These are phyloP conservation scores for Termitomyces heimii DNA, from an alignment of 768 basidiomycete species.

Conservation along the genomic window DNA sequence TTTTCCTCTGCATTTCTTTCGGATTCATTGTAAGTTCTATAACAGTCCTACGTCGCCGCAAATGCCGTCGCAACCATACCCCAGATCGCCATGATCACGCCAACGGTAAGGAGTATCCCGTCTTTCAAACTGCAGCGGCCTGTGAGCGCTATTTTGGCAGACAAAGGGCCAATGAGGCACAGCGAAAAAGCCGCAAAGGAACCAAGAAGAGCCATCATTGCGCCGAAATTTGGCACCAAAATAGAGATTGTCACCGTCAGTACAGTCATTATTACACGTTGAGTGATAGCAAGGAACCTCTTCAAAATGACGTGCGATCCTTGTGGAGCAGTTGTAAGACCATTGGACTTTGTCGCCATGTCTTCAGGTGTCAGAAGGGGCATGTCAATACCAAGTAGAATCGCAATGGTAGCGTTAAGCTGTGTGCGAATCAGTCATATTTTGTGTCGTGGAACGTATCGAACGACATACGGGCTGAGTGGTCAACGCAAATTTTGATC, in stretches of 20 bases:
- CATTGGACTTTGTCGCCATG: slow-evolving; percentile 28
- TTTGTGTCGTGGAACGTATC: background rate
- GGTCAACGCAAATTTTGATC: slow-evolving; percentile 84
- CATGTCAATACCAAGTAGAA: slow-evolving; percentile 61
- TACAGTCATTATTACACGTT: slow-evolving; percentile 52
- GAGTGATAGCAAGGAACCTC: slow-evolving; percentile 38
- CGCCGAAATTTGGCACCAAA: slow-evolving; percentile 71
- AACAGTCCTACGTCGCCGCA: slow-evolving; percentile 20
- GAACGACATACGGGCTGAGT: slow-evolving; percentile 62
- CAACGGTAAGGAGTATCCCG: slow-evolving; percentile 42
- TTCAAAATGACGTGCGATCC: slow-evolving; percentile 28
- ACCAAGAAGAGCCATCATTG: slow-evolving; percentile 86
- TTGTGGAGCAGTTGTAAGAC: slow-evolving; percentile 20
- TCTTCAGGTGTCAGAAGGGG: slow-evolving; percentile 32
- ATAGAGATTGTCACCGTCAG: slow-evolving; percentile 68
- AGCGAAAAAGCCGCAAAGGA: slow-evolving; percentile 80
- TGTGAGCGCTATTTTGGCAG: slow-evolving; percentile 59
- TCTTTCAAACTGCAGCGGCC: slow-evolving; percentile 47
- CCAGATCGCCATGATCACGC: slow-evolving; percentile 66
- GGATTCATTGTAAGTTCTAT: background rate
- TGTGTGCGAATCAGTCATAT: slow-evolving; percentile 19
- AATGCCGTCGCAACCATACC: slow-evolving; percentile 71
- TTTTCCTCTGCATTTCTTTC: background rate
- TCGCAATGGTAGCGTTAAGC: slow-evolving; percentile 81
- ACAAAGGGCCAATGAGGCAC: slow-evolving; percentile 72